phyloP scores from a whole-genome alignment of 176 grass and related monocot genomes.

The Cocos nucifera region DNA sequence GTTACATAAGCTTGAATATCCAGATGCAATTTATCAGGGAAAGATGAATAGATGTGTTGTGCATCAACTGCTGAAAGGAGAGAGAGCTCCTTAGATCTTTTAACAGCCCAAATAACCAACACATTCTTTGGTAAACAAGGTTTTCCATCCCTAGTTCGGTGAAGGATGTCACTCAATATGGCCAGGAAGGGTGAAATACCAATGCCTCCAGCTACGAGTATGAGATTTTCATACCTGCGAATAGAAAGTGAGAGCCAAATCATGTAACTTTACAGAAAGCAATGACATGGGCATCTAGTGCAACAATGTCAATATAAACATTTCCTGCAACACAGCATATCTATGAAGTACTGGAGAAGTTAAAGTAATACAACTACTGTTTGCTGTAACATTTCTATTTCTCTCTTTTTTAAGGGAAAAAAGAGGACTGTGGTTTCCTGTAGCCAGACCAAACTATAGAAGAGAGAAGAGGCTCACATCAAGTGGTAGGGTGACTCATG shows the following conservation, averaged over 20 bases:
- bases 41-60: constrained; percentile 44
- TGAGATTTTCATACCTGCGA: constrained; percentile 91
- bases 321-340: too few relatives aligned
- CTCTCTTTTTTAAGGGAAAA: too few relatives aligned
- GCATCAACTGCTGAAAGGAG: constrained; percentile 63
- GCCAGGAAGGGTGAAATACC: constrained; percentile 86
- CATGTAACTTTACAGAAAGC: too few relatives aligned
- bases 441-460: too few relatives aligned
- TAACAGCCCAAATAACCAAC: constrained; percentile 83
- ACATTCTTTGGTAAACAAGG: constrained; percentile 72
- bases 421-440: too few relatives aligned
- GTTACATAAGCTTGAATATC: constrained; percentile 81
- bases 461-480: constrained; percentile 48
- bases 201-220: constrained; percentile 91
- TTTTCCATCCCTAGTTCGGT: constrained; percentile 54
- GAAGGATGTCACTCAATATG: constrained; percentile 81
- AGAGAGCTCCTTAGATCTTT: constrained; percentile 75
- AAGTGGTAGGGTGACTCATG: constrained; percentile 94
- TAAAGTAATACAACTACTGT: too few relatives aligned
- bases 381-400: too few relatives aligned
- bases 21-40: constrained; percentile 50
- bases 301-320: too few relatives aligned
- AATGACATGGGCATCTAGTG: too few relatives aligned
- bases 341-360: too few relatives aligned
- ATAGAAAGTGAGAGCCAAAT: not conserved